phyloP scores from a whole-genome alignment of 169 alveolate genomes.

The Neospora caninum region DNA sequence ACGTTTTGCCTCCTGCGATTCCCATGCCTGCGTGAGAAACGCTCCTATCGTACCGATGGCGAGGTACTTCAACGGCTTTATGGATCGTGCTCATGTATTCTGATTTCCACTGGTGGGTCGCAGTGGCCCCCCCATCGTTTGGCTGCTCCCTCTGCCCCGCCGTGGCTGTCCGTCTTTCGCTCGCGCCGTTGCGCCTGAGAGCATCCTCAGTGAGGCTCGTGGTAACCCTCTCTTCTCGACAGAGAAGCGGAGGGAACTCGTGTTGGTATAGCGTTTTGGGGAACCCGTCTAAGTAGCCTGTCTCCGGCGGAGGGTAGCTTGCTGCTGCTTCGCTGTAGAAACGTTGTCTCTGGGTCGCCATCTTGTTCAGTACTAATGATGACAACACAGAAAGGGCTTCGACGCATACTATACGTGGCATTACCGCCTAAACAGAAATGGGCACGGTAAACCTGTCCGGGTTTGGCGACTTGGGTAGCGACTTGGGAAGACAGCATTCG shows the following conservation, averaged over 20 bases:
- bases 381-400: neutral
- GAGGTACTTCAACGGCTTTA: neutral
- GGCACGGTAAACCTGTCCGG: too few species aligned
- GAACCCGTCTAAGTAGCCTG: neutral
- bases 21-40: neutral
- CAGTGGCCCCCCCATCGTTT: neutral
- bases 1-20: neutral
- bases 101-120: neutral
- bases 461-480: too few species aligned
- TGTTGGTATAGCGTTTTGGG: neutral
- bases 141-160: neutral
- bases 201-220: neutral
- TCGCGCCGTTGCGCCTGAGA: neutral
- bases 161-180: neutral
- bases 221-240: neutral
- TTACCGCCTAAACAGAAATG: too few species aligned
- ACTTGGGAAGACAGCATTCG: neutral
- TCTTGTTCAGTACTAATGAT: too few species aligned
- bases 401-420: neutral
- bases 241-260: neutral
- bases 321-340: constrained; percentile 17
- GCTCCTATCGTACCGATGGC: neutral
- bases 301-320: neutral
- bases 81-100: neutral
- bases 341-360: neutral